phyloP scores from a whole-genome alignment of 768 basidiomycete species.

The Mycena alexandri region DNA sequence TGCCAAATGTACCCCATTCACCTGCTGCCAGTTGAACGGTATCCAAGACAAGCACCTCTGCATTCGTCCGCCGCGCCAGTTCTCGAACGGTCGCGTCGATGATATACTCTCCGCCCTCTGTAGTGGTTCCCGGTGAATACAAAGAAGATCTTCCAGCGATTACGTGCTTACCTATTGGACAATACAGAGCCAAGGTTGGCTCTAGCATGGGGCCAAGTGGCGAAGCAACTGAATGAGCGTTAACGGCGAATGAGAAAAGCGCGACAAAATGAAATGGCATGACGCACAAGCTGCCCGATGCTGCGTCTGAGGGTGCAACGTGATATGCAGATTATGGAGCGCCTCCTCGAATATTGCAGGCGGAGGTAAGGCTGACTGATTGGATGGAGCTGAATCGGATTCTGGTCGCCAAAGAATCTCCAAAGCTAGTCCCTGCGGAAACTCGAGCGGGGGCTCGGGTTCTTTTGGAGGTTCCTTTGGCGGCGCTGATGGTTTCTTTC shows the following conservation, averaged over 20 bases:
- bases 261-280: background rate
- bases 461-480: slow-evolving; percentile 43
- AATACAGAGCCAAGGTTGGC: slow-evolving; percentile 88
- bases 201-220: slow-evolving; percentile 69
- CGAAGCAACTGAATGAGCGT: slow-evolving; percentile 53
- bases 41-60: slow-evolving; percentile 90
- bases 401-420: slow-evolving; percentile 77
- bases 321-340: slow-evolving; percentile 79
- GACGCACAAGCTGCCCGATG: slow-evolving; percentile 67
- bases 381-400: slow-evolving; percentile 50
- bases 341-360: slow-evolving; percentile 83
- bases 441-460: slow-evolving; percentile 54
- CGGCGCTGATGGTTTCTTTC: slow-evolving; percentile 13
- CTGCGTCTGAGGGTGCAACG: slow-evolving; percentile 86
- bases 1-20: slow-evolving; percentile 88
- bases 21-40: slow-evolving; percentile 87
- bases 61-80: slow-evolving; percentile 76
- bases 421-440: slow-evolving; percentile 62
- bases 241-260: background rate
- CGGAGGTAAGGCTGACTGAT: slow-evolving; percentile 66
- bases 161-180: slow-evolving; percentile 68
- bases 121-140: background rate
- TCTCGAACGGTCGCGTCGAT: slow-evolving; percentile 85
- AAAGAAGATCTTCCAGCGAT: background rate
- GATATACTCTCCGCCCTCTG: slow-evolving; percentile 86